phyloP scores from a whole-genome alignment of 441 rosid species.

The Eugenia klotzschiana region DNA sequence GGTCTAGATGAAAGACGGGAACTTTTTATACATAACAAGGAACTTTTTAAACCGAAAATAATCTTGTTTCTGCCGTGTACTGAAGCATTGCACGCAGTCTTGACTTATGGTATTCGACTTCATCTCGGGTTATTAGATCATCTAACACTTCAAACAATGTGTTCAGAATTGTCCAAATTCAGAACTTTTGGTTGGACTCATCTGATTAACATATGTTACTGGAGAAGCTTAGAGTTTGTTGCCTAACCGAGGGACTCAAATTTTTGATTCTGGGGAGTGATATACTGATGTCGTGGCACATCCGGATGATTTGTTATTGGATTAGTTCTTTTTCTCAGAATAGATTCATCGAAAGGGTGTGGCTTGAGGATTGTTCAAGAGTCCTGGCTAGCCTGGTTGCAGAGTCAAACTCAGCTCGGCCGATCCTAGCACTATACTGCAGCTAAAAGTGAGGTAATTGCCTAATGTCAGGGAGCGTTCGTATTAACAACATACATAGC shows the following conservation, averaged over 20 bases:
- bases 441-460: background rate
- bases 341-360: background rate
- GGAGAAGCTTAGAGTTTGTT: slow-evolving; percentile 15
- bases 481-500: background rate
- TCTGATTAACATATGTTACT: background rate
- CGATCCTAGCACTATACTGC: background rate
- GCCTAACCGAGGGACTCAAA: background rate
- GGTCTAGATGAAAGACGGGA: background rate
- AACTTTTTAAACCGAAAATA: background rate
- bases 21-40: background rate
- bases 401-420: background rate
- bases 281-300: background rate
- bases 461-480: background rate
- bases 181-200: background rate
- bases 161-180: background rate
- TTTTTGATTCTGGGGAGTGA: background rate
- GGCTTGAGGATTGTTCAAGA: background rate
- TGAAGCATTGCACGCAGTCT: background rate
- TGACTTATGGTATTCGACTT: background rate
- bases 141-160: background rate
- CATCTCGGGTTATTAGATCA: background rate
- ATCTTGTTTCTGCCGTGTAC: background rate
- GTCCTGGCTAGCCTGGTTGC: background rate
- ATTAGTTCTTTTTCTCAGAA: background rate
- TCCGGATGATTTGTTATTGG: background rate